phyloP scores from a whole-genome alignment of 1,284 basidiomycete genomes.

The Wallemia hederae region DNA sequence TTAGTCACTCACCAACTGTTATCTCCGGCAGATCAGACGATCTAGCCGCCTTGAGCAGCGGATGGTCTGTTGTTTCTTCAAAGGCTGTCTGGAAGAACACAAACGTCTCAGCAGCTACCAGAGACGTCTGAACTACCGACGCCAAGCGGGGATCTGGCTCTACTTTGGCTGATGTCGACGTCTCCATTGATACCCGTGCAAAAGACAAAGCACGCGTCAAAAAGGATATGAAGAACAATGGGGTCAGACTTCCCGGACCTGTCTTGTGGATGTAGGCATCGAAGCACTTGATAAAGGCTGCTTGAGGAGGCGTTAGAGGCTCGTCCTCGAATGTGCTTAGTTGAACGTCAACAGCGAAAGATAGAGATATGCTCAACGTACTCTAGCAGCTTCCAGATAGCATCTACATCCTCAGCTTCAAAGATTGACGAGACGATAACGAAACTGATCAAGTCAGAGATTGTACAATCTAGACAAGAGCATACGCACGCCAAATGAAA shows the following conservation, averaged over 20 bases:
- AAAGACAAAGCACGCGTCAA: not conserved
- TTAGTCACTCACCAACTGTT: not conserved
- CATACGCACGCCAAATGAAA: not conserved
- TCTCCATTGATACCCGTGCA: not conserved
- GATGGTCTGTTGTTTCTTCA: not conserved
- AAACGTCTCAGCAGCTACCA: not conserved
- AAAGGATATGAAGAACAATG: not conserved
- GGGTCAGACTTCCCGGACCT: not conserved
- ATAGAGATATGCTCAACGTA: not conserved
- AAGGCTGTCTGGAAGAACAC: not conserved
- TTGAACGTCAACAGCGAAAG: not conserved
- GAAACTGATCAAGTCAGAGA: not conserved
- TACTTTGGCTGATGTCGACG: not conserved
- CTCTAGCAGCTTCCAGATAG: not conserved
- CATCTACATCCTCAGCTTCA: not conserved
- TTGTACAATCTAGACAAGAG: not conserved
- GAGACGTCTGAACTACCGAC: not conserved
- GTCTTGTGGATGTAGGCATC: not conserved
- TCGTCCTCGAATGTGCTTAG: not conserved
- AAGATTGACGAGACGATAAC: not conserved
- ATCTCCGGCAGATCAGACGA: not conserved
- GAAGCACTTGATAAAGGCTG: not conserved
- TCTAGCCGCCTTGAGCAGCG: not conserved
- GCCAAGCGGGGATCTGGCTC: not conserved
- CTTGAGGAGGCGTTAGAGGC: not conserved